Base-by-base conservation (phyloP, 2,329 filamentous ascomycete genomes). In the Orbilia ellipsospora region DNA sequence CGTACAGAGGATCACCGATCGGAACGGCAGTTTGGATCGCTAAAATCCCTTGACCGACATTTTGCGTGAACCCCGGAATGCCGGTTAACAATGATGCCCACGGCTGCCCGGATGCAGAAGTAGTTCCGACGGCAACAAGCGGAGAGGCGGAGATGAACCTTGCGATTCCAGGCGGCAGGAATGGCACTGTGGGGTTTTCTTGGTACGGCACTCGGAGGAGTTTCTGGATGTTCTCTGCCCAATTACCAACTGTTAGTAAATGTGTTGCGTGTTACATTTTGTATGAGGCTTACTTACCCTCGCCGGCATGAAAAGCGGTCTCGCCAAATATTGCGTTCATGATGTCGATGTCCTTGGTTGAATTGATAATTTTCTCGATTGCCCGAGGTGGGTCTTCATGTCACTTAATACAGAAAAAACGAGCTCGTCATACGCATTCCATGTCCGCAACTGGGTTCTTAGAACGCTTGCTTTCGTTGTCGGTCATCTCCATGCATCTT, bases 81-180 rank as follows among this genome's bases (percentile, higher is more conserved):
- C 92, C 92, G n/a, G 92, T 92, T 88, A 90, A 91, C 6, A 96
- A 77, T 0, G 90, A 90, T 15, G 90, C 90, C 92, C 92, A 96
- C 0, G 91, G 92, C 18, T 87, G 84, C 1, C 86, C 86, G 18
- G 88, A 80, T 1, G 83, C 81, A 79, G 95, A 92, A 0, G 94
- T 82, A 0, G 91, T 88, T 0, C 92, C 92, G 16, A 96, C 82
- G 0, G 91, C 92, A 13, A 95, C 84, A 6, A 95, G 84, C 0
- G 91, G 89, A 0, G 88, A 89, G 15, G 83, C 83, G 60, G 86
- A 84, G 2, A 93, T 85, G 76, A 91, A 86, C 77, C 85, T 83
- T 0, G 85, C 87, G 20, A 90, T 89, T 15, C 87, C 85, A 4
- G 85, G 84, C 0, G 88, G 88, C 0, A 95, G 85, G 63, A 88